A percentile compares a stretch with the other conserved stretches of the same genome.
phyloP scores from a whole-genome alignment of 345 rosid genomes.

The Kandelia obovata region DNA sequence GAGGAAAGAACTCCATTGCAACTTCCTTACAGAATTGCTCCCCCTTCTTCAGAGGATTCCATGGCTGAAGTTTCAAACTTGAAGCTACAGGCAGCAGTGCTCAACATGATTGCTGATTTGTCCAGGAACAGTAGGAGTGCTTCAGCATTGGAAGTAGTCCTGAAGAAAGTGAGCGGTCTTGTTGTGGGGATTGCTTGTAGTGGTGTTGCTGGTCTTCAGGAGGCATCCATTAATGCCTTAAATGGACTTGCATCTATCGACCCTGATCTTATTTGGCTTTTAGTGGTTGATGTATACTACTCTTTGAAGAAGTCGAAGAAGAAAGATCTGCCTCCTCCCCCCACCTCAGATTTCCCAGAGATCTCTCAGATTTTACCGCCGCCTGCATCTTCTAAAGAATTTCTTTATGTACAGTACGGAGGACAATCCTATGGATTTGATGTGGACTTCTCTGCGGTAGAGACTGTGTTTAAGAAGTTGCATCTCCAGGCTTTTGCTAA shows the following conservation, averaged over 20 bases:
- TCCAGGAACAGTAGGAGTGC: slow-evolving; percentile 59
- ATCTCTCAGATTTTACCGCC: slow-evolving; percentile 49
- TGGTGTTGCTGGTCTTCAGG: slow-evolving; percentile 56
- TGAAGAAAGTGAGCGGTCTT: slow-evolving; percentile 82
- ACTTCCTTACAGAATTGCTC: slow-evolving; percentile 67
- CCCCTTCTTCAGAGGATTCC: slow-evolving; percentile 40
- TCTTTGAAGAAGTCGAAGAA: slow-evolving; percentile 35
- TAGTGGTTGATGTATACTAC: slow-evolving; percentile 77
- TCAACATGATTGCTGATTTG: slow-evolving; percentile 71
- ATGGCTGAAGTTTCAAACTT: slow-evolving; percentile 68
- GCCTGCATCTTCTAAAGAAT: slow-evolving; percentile 40
- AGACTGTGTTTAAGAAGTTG: slow-evolving; percentile 50
- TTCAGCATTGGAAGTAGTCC: slow-evolving; percentile 61
- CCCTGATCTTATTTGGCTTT: slow-evolving; percentile 90
- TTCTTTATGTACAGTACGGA: slow-evolving; percentile 64
- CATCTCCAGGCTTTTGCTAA: slow-evolving; percentile 36
- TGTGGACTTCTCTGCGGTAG: slow-evolving; percentile 53
- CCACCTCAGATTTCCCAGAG: slow-evolving; percentile 47
- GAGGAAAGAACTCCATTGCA: slow-evolving; percentile 46
- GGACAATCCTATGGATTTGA: slow-evolving; percentile 80
- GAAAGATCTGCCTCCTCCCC: slow-evolving; percentile 48
- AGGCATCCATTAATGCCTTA: slow-evolving; percentile 66
- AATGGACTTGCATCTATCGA: slow-evolving; percentile 71
- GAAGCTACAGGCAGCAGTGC: slow-evolving; percentile 76
- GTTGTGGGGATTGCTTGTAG: slow-evolving; percentile 85